These are phyloP conservation scores for Incumbomyces lentus DNA, from an alignment of 2,329 filamentous ascomycete genomes.

Conservation along the genomic window DNA sequence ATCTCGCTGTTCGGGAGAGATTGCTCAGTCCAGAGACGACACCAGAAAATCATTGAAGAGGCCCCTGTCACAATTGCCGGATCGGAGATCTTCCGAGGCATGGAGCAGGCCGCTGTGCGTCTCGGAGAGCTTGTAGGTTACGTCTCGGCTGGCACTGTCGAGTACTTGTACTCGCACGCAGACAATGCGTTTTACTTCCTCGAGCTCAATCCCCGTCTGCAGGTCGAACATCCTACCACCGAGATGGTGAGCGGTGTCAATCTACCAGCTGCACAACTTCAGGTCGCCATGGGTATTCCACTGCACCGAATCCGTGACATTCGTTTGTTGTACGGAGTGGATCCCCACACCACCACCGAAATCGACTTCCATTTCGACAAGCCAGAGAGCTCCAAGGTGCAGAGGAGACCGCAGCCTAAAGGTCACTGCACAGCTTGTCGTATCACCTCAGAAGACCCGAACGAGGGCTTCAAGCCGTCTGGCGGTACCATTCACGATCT, in stretches of 20 bases:
- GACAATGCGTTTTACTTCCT: slow-evolving; percentile 99
- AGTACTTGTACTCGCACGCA: slow-evolving; percentile 95
- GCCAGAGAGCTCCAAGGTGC: slow-evolving; percentile 68
- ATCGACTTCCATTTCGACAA: slow-evolving; percentile 97
- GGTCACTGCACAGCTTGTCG: slow-evolving; percentile 96
- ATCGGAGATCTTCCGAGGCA: slow-evolving; percentile 76
- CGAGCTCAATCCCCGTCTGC: slow-evolving; percentile 95
- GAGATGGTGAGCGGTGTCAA: slow-evolving; percentile 99
- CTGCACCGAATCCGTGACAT: slow-evolving; percentile 94
- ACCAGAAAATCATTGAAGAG: slow-evolving; percentile 99
- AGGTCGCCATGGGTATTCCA: slow-evolving; percentile 97
- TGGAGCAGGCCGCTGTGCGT: slow-evolving; percentile 94
- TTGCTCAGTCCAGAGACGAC: slow-evolving; percentile 93
- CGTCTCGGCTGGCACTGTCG: slow-evolving; percentile 95
- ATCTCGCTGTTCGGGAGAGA: slow-evolving; percentile 98
- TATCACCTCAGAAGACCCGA: slow-evolving; percentile 97
- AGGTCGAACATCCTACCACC: slow-evolving; percentile 98
- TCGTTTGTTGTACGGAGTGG: slow-evolving; percentile 86
- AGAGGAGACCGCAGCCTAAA: slow-evolving; percentile 84
- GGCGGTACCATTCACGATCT: slow-evolving; percentile 98
- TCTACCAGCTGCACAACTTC: slow-evolving; percentile 89
- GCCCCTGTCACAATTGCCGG: slow-evolving; percentile 95
- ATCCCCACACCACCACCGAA: slow-evolving; percentile 72
- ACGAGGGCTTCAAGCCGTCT: slow-evolving; percentile 98
- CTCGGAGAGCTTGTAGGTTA: slow-evolving; percentile 91